Evolutionary conservation across 257 asterid genomes (phyloP).

Genomic region (Przewalskia tangutica): DNA sequence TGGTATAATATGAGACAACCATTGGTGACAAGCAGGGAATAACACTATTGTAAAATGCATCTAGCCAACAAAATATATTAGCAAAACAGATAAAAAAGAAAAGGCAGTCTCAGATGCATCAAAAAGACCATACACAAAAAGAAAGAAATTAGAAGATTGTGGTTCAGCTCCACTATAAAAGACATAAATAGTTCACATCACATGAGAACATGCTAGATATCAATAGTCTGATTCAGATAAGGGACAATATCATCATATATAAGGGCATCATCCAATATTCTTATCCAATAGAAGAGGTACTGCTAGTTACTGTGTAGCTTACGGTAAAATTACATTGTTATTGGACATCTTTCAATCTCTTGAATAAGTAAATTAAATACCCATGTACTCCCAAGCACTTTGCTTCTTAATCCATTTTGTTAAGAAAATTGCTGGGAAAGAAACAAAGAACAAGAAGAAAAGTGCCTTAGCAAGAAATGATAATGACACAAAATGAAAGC

Average conservation of each 20-base stretch:
- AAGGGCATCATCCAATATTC: neutral
- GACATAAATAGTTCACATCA: neutral
- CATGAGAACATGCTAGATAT: neutral
- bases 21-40: neutral
- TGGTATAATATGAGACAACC: neutral
- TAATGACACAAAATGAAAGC: neutral
- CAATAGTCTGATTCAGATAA: neutral
- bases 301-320: neutral
- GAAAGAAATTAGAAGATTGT: neutral
- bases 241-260: neutral
- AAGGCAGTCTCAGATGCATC: neutral
- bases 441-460: neutral
- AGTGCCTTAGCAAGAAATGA: neutral
- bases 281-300: neutral
- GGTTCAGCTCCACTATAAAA: neutral
- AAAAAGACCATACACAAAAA: neutral
- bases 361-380: neutral
- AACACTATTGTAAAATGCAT: neutral
- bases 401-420: neutral
- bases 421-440: neutral
- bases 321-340: neutral
- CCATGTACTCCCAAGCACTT: neutral
- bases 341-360: neutral
- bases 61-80: neutral
- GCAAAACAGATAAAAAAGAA: neutral